phyloP scores from a whole-genome alignment of 1,284 basidiomycete species.

The Pseudozyma pruni region DNA sequence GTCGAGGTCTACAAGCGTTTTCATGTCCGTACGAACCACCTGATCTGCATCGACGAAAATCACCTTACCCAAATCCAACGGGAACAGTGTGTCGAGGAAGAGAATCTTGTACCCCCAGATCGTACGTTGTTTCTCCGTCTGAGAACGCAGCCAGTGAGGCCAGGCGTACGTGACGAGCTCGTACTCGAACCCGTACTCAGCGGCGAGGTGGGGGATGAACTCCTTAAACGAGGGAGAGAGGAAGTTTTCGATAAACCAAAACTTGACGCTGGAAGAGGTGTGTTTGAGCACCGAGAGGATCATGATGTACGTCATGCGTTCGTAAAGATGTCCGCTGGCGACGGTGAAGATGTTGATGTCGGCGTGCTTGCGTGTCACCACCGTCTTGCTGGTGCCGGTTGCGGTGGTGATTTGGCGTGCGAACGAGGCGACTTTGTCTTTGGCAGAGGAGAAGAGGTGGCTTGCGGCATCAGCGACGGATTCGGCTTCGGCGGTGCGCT shows the following conservation, averaged over 20 bases:
- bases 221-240: conserved; percentile 95
- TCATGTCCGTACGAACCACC: conserved; percentile 93
- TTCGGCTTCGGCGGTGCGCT: not conserved
- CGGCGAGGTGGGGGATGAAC: conserved; percentile 91
- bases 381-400: not conserved
- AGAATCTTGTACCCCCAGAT: conserved; percentile 99
- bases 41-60: conserved; percentile 91
- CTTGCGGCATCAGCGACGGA: conserved; percentile 1
- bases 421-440: conserved; percentile 13
- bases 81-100: conserved; percentile 97
- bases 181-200: conserved; percentile 91
- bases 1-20: conserved; percentile 90
- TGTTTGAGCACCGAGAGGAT: conserved; percentile 93
- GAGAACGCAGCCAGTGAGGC: conserved; percentile 95
- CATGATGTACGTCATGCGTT: conserved; percentile 98
- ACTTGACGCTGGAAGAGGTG: conserved; percentile 92
- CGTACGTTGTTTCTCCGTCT: conserved; percentile 95
- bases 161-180: conserved; percentile 98
- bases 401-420: conserved; percentile 1
- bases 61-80: conserved; percentile 96
- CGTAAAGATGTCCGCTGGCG: conserved; percentile 93
- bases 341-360: conserved; percentile 99
- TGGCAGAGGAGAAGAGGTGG: conserved; percentile 18
- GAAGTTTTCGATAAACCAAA: conserved; percentile 99
- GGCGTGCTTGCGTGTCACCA: conserved; percentile 31